Conservation (phyloP, 768 basidiomycete genomes). For the Mycena rebaudengoi region DNA sequence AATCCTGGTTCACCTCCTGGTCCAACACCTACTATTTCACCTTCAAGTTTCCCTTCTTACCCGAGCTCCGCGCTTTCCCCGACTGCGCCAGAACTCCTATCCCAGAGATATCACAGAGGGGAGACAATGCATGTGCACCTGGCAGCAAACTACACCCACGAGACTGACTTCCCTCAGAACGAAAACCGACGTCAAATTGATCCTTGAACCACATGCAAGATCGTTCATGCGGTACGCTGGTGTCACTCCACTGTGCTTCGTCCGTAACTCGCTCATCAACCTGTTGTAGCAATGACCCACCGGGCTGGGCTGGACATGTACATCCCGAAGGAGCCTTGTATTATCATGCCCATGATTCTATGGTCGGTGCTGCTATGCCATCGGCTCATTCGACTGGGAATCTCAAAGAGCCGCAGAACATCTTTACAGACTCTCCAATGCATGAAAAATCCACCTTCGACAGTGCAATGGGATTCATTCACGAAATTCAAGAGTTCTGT, state of each 20-base stretch:
- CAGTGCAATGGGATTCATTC: not conserved
- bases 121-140: not conserved
- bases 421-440: not conserved
- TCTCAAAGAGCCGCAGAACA: not conserved
- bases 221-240: not conserved
- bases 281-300: conserved; percentile 1
- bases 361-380: not conserved
- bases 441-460: not conserved
- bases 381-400: not conserved
- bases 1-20: not conserved
- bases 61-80: not conserved
- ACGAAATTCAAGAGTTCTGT: not conserved
- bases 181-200: not conserved
- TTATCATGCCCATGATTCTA: conserved; percentile 1
- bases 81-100: not conserved
- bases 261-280: not conserved
- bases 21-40: not conserved
- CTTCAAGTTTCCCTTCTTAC: not conserved
- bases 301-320: not conserved
- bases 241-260: not conserved
- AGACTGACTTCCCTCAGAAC: not conserved
- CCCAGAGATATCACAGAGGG: not conserved
- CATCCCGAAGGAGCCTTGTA: conserved; percentile 16
- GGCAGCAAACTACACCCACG: not conserved
- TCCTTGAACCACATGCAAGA: not conserved